Base-by-base conservation (phyloP, 2,329 filamentous ascomycete species). In the Geoglossum cookeanum region DNA sequence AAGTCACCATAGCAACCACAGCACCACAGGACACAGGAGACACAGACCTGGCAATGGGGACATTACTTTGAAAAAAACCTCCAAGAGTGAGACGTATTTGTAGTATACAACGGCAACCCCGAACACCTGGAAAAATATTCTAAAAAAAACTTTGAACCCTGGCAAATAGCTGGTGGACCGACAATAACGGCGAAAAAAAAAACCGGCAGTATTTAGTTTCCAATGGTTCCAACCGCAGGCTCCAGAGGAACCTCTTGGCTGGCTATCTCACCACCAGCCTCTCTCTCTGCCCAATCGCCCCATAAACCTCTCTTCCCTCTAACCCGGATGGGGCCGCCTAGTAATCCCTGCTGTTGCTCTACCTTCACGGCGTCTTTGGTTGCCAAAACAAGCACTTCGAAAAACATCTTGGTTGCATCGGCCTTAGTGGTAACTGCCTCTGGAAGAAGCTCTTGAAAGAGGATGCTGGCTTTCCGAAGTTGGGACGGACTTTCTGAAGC, bases 371-470 rank as follows among this genome's bases (percentile, higher is more conserved):
- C 92, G 68, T 98, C 92, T 73, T 98, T 98, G 47, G 92, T 98
- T 4, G 91, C 92, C 52, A 98, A 77, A 2, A 98, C 92, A 29
- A 98, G 76, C 57, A 92, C 84, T 72, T 98, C 92, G 65, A 98
- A 98, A 74, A 98, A 98, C 89, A 98, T 96, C 77, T 96, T 96
- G 48, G 92, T 98, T 0, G 92, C 92, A 65, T 97, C 92, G 7
- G 85, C 85, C 69, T 87, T 87, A 62, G 79, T 88, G 0, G 91
- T 91, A 60, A 78, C 79, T 61, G 77, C 73, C 70, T 94, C 87
- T 0, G 92, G 92, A 37, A 96, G 78, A 53, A 98, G 77, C 58
- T 94, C 85, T 65, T 96, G 91, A 75, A 98, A 96, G 2, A 94
- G 76, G 2, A 94, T 88, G 11, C 80, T 80, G 29, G 77, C 78